Conservation (phyloP, 1,139 yeast species). For the Pneumocystis wakefieldiae region DNA sequence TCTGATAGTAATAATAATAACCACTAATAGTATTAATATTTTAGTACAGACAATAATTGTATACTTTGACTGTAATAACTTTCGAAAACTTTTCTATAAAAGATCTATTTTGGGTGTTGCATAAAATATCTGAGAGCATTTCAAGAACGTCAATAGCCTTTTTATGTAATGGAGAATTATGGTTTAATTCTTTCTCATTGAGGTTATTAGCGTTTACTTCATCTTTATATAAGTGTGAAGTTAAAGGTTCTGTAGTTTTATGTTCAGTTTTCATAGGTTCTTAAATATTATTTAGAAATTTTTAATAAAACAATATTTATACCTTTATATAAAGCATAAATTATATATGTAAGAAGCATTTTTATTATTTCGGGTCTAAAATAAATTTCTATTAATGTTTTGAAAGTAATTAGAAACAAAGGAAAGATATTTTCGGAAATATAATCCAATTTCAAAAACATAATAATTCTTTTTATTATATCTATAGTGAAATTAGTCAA, state of each 20-base stretch:
- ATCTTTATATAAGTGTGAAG: neutral
- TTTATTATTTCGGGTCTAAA: constrained; percentile 30
- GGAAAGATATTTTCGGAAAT: constrained; percentile 26
- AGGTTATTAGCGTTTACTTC: neutral
- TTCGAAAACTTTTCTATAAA: constrained; percentile 34
- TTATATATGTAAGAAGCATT: constrained; percentile 30
- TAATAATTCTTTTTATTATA: constrained; percentile 38
- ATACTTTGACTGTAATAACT: constrained; percentile 34
- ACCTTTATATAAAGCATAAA: constrained; percentile 3
- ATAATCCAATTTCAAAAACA: constrained; percentile 33
- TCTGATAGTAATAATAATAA: constrained; percentile 40
- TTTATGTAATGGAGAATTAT: neutral
- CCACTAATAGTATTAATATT: constrained; percentile 27
- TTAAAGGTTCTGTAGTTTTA: neutral
- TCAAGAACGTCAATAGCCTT: constrained; percentile 9
- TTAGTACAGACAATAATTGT: constrained; percentile 21
- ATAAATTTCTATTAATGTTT: constrained; percentile 27
- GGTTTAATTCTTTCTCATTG: neutral
- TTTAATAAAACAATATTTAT: neutral
- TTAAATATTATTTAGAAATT: neutral
- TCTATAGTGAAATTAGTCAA: constrained; percentile 13
- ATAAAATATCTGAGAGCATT: constrained; percentile 22
- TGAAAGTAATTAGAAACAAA: constrained; percentile 27
- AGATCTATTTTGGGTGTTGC: constrained; percentile 19
- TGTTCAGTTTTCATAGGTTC: neutral